Base-by-base conservation (phyloP, 768 basidiomycete species). In the Suillus ampliporus region DNA sequence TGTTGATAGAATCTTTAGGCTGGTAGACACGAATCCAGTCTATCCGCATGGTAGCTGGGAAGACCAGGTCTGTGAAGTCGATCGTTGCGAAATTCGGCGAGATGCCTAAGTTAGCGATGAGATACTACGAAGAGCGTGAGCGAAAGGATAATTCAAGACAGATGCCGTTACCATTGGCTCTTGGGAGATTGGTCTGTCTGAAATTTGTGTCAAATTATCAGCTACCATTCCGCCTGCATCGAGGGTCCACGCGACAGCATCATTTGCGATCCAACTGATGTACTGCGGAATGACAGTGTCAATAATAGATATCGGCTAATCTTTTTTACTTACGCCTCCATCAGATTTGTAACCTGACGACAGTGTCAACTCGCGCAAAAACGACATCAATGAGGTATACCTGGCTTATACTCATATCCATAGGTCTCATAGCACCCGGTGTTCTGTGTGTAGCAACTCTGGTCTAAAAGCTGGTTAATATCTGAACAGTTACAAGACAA, bases 1-100 rank as follows among this genome's bases (percentile, higher is more conserved):
- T 82, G 72, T 95, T 96, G 61, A 86, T 81, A 35, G 82, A 72
- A 64, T 85, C 74, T 69, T 83, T 79, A 3, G 86, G 86, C 72
- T 97, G 96, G 75, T 97, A 99, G 9, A 99, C 92, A 26, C 96
- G 86, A 60, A 98, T 86, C 78, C 90, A 97, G 72, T 97, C 94
- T 46, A 97, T 80, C 53, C 78, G 80, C 92, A 97, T 89, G 3
- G 70, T 79, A 5, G 88, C 75, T 9, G 95, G 94, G 78, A 93
- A 95, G 19, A 77, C 78, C 23, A 97, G 78, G 62, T 89, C 80
- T 19, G 83, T 75, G 56, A 92, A 81, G 77, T 97, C 89, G 57
- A 95, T 86, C 5, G 74, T 67, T 13, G 88, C 89, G 69, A 97
- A 97, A 74, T 90, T 92, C 58, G 79, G 77, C 4, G 93, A 95